Conservation (phyloP, 768 basidiomycete genomes). For the Cystofilobasidium bisporidii region DNA sequence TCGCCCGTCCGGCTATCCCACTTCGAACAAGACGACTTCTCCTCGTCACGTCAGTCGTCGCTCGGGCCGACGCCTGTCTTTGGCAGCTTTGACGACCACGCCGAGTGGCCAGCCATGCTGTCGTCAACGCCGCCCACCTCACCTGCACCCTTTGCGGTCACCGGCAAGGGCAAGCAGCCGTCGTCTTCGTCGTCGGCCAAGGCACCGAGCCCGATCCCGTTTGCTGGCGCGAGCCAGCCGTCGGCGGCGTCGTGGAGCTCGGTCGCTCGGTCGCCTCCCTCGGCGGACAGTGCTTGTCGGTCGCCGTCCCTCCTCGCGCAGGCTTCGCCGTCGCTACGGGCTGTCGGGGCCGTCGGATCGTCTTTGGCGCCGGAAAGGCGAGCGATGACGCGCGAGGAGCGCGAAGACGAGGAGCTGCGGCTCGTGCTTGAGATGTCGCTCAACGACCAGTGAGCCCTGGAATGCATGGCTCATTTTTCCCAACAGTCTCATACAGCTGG, state of each 20-base stretch:
- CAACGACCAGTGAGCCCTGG: constrained; percentile 3
- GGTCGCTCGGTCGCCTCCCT: neutral
- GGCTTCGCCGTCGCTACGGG: neutral
- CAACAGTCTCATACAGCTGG: neutral
- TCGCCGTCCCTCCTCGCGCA: neutral
- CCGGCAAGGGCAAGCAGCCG: neutral
- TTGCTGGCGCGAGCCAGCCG: neutral
- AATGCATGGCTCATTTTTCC: neutral
- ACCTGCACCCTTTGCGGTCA: no score
- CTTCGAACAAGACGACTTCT: neutral
- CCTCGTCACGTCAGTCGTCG: neutral
- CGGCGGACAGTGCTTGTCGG: neutral
- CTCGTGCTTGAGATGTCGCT: constrained; percentile 25
- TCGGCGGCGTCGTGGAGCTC: constrained; percentile 1
- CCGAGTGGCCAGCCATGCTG: constrained; percentile 23
- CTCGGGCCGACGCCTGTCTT: constrained; percentile 2
- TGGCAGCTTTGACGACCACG: constrained; percentile 13
- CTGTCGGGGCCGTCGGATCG: neutral
- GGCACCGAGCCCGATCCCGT: neutral
- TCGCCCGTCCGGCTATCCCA: neutral
- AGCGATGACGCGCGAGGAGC: constrained; percentile 11
- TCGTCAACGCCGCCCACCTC: neutral
- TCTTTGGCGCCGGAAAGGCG: no score
- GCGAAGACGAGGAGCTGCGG: constrained; percentile 25
- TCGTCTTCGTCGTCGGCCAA: neutral